Conservation (phyloP, 116 monocot species). For the Cymodocea nodosa region DNA sequence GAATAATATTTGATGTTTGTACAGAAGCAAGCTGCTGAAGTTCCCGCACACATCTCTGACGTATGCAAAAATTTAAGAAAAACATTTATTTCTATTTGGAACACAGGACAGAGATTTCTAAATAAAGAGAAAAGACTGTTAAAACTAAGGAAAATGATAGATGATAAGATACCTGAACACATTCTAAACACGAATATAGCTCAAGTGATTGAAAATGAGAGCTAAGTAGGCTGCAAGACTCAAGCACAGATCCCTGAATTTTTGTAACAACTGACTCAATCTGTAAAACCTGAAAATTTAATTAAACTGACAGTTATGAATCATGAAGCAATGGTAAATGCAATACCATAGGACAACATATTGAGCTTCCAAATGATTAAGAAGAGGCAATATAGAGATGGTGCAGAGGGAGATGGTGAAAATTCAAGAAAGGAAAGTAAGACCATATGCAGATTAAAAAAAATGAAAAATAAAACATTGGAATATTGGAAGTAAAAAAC, state of each 20-base stretch:
- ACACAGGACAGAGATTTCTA: neutral
- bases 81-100: too few relatives aligned
- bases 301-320: neutral
- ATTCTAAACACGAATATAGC: neutral
- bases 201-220: constrained; percentile 3
- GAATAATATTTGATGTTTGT: constrained; percentile 29
- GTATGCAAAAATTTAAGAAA: neutral
- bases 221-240: constrained; percentile 1
- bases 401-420: too few relatives aligned
- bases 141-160: too few relatives aligned
- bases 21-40: constrained; percentile 28
- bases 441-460: too few relatives aligned
- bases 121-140: neutral
- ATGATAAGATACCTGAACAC: neutral
- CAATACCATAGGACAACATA: too few relatives aligned
- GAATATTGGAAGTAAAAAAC: too few relatives aligned
- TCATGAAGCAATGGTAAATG: neutral
- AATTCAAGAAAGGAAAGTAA: too few relatives aligned
- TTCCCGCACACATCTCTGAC: constrained; percentile 29
- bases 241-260: constrained; percentile 1
- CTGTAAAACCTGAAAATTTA: constrained; percentile 8
- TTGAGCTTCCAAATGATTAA: too few relatives aligned
- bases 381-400: too few relatives aligned
- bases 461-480: too few relatives aligned
- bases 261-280: constrained; percentile 1